Evolutionary conservation across 2,329 filamentous ascomycete species (phyloP), one percentile per base, ranked within the genome.

Genomic region (Didymella pomorum): DNA sequence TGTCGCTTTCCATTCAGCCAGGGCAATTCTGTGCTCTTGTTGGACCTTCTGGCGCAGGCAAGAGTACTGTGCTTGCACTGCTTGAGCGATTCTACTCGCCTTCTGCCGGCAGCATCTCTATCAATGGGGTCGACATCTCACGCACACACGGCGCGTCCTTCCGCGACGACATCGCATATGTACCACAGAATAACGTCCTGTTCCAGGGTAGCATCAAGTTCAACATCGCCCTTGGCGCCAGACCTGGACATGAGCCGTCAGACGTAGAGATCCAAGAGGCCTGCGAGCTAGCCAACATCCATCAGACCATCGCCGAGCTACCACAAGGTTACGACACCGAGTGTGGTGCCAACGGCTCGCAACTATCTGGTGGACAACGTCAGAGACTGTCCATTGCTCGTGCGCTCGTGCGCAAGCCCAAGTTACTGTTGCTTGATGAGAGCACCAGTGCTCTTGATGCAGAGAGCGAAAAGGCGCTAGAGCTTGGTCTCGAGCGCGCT

Each of bases 271-370:
- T 91, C 44, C 82, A 88, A 62, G 84, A 86, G 52, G 89, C 89
- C 0, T 91, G 88, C 69, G 82, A 83, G 56, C 76, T 89, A 16
- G 88, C 88, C 33, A 89, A 89, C 69, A 89, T 92, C 61, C 88
- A 91, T 74, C 86, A 91, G 25, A 86, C 84, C 23, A 89, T 92
- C 64, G 77, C 80, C 56, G 76, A 81, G 0, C 77, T 92, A 16
- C 87, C 88, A 0, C 78, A 88, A 14, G 87, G 87, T 0, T 91
- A 91, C 69, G 77, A 88, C 12, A 91, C 88, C 0, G 72, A 74
- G n/a, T 77, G 74, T 57, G 79, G 79, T 11, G 69, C 75, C 5
- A 77, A 74, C 31, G 79, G 78, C 7, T 77, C 72, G 28, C 73
- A 77, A 44, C 66, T 81, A 14, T 79, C 78, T 16, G 79, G 79